These are phyloP conservation scores for Deinandra increscens DNA, from an alignment of 129 eudicot species.

Conservation along the genomic window DNA sequence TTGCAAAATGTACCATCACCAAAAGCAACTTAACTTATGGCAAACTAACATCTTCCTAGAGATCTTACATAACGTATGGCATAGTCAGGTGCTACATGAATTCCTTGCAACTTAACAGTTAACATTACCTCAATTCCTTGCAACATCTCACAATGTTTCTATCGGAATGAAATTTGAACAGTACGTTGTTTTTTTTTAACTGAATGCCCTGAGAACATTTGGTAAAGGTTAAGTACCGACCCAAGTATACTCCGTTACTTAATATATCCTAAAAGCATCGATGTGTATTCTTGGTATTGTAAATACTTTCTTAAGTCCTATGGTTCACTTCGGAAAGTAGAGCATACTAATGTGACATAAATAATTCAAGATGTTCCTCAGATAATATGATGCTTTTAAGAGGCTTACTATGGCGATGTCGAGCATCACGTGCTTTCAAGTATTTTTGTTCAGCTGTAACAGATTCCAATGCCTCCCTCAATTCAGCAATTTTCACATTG, in stretches of 20 bases:
- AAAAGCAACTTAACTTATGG: neutral
- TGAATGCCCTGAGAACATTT: neutral
- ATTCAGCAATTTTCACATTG: conserved; percentile 92
- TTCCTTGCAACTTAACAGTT: too few species aligned
- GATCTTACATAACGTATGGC: too few species aligned
- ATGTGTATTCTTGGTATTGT: neutral
- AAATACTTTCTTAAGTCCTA: neutral
- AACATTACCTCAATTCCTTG: neutral
- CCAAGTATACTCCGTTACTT: neutral
- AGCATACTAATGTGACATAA: neutral
- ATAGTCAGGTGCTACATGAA: too few species aligned
- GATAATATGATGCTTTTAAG: neutral
- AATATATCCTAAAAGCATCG: neutral
- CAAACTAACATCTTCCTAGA: too few species aligned
- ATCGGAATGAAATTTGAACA: neutral
- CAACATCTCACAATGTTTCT: neutral
- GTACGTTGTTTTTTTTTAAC: neutral
- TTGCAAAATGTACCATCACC: neutral
- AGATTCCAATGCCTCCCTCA: conserved; percentile 91
- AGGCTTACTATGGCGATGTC: conserved; percentile 91
- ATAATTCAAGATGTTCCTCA: neutral
- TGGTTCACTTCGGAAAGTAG: neutral
- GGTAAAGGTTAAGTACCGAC: neutral
- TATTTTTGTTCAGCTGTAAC: conserved; percentile 91
- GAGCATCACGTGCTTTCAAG: conserved; percentile 90